phyloP scores from a whole-genome alignment of 2,329 filamentous ascomycete genomes.

The Cercospora zeae-maydis region DNA sequence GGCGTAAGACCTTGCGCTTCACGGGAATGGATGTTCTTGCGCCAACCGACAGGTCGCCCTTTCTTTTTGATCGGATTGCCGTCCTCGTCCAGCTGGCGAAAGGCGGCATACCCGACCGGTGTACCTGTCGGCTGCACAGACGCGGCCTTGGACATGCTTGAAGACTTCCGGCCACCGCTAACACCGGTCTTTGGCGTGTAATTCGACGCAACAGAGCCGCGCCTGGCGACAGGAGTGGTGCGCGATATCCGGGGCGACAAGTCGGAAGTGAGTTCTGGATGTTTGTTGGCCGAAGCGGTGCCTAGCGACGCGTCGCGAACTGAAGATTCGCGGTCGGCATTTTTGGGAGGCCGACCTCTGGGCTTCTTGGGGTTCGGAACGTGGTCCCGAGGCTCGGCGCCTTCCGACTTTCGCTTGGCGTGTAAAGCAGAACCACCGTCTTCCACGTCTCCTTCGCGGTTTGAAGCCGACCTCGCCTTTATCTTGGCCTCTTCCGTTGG shows the following conservation, averaged over 20 bases:
- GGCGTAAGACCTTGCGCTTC: slow-evolving; percentile 32
- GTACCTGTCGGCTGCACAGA: slow-evolving; percentile 6
- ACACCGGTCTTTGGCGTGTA: neutral
- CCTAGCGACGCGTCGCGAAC: slow-evolving; percentile 10
- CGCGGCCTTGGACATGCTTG: slow-evolving; percentile 8
- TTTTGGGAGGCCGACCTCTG: slow-evolving; percentile 7
- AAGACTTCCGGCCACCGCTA: neutral
- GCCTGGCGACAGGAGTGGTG: slow-evolving; percentile 1
- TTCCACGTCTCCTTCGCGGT: slow-evolving; percentile 8
- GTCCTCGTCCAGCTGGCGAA: slow-evolving; percentile 36
- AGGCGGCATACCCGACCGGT: slow-evolving; percentile 43
- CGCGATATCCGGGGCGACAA: slow-evolving; percentile 6
- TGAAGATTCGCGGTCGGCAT: slow-evolving; percentile 12
- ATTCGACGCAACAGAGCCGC: slow-evolving; percentile 2
- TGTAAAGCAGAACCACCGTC: slow-evolving; percentile 31
- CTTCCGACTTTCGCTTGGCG: neutral
- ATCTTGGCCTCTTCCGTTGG: slow-evolving; percentile 34
- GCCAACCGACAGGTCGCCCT: slow-evolving; percentile 50
- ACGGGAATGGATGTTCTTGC: slow-evolving; percentile 46
- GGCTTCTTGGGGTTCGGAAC: slow-evolving; percentile 7
- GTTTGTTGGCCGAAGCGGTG: neutral
- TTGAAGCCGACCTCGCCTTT: slow-evolving; percentile 15
- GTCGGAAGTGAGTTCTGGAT: slow-evolving; percentile 9
- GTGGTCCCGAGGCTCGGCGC: neutral
- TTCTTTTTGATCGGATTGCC: slow-evolving; percentile 42